Evolutionary conservation across 306 rosid species (phyloP).

Genomic region (Glycine tomentella): DNA sequence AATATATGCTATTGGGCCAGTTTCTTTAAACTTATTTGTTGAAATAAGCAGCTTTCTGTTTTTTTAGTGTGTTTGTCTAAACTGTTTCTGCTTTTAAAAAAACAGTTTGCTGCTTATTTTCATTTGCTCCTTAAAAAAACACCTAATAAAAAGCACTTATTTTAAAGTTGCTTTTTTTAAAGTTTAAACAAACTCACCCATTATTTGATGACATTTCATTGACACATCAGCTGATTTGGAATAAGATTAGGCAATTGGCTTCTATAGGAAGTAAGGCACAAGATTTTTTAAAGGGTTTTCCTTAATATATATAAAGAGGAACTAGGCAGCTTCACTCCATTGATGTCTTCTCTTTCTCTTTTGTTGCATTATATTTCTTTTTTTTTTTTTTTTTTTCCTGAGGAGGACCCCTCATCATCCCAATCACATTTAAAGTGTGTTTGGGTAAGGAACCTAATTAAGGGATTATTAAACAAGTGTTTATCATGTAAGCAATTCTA

Average conservation of each 20-base stretch:
- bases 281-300: not conserved
- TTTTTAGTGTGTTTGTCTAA: too few species aligned
- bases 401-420: conserved; percentile 9
- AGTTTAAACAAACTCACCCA: too few species aligned
- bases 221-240: not conserved
- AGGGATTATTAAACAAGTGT: not conserved
- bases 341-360: conserved; percentile 23
- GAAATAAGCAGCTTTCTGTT: too few species aligned
- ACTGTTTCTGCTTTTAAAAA: too few species aligned
- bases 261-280: not conserved
- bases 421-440: conserved; percentile 3
- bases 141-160: too few species aligned
- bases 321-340: not conserved
- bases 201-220: conserved; percentile 16
- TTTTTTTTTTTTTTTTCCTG: conserved; percentile 1
- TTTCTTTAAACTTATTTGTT: too few species aligned
- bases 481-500: not conserved
- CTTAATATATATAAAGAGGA: not conserved
- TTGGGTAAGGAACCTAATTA: not conserved
- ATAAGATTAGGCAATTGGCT: not conserved
- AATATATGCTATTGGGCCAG: conserved; percentile 8
- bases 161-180: too few species aligned
- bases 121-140: too few species aligned
- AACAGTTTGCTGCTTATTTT: too few species aligned
- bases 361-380: not conserved